phyloP scores from a whole-genome alignment of 768 basidiomycete species.

The Suillus americanus region DNA sequence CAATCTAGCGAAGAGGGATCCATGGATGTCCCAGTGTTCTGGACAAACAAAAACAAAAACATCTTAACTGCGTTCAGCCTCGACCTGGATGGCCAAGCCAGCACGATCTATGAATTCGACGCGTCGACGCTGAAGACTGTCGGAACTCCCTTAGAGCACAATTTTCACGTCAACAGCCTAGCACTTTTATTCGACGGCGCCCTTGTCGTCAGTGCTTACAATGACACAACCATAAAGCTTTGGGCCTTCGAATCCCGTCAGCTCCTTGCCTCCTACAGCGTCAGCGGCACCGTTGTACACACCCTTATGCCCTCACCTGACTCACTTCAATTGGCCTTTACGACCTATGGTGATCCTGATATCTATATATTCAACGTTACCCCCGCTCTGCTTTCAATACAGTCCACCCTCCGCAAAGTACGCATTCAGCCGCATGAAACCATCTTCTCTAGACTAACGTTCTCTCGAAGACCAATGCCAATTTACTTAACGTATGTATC shows the following conservation, averaged over 20 bases:
- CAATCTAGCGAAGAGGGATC: not conserved
- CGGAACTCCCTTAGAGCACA: not conserved
- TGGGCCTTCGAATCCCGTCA: not conserved
- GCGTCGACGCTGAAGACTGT: not conserved
- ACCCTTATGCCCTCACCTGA: not conserved
- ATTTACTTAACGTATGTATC: not conserved
- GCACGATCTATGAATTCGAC: not conserved
- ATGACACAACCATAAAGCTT: not conserved
- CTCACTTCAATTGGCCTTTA: not conserved
- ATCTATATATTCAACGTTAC: not conserved
- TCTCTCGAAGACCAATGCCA: not conserved
- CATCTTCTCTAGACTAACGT: not conserved
- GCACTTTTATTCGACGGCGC: not conserved
- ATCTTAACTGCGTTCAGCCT: not conserved
- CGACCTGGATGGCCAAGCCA: not conserved
- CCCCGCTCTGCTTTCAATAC: not conserved
- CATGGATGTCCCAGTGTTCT: not conserved
- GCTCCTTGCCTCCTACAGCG: not conserved
- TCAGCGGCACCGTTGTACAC: too few relatives aligned
- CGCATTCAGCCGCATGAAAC: not conserved
- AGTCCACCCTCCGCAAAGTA: not conserved
- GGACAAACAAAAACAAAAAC: not conserved
- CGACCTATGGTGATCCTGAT: not conserved
- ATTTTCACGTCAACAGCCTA: rapidly evolving
- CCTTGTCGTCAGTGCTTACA: not conserved